These are phyloP conservation scores for Chaetomium sp. DNA, from an alignment of 2,329 filamentous ascomycete species.

Conservation along the genomic window DNA sequence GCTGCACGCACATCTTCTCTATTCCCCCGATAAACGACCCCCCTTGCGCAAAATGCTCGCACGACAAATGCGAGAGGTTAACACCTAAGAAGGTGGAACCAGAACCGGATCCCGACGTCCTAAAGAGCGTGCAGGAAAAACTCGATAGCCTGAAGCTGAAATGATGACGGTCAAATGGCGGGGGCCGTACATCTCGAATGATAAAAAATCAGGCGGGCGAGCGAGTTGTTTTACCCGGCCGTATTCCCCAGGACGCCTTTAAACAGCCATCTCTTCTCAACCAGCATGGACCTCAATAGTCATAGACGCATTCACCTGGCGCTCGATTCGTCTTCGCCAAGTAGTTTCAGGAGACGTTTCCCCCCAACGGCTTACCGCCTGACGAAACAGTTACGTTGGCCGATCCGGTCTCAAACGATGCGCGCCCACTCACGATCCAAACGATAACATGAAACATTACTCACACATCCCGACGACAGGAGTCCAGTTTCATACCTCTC, in stretches of 20 bases:
- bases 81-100: slow-evolving; percentile 55
- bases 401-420: no score
- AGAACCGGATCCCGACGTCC: slow-evolving; percentile 53
- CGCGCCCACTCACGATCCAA: no score
- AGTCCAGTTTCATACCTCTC: no score
- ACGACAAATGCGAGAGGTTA: slow-evolving; percentile 53
- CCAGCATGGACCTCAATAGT: slow-evolving; percentile 11
- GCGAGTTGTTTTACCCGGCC: slow-evolving; percentile 3
- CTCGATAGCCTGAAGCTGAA: slow-evolving; percentile 38
- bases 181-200: no score
- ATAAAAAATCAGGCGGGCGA: neutral
- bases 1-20: slow-evolving; percentile 55
- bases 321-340: neutral
- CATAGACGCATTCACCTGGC: slow-evolving; percentile 2
- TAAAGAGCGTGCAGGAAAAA: slow-evolving; percentile 51
- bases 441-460: no score
- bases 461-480: no score
- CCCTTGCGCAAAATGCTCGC: slow-evolving; percentile 53
- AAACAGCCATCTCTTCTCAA: slow-evolving; percentile 8
- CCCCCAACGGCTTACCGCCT: neutral
- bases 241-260: slow-evolving; percentile 6
- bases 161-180: slow-evolving; percentile 7
- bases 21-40: slow-evolving; percentile 43
- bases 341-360: neutral
- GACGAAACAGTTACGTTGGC: no score